These are phyloP conservation scores for Fusarium sp. DNA, from an alignment of 2,329 filamentous ascomycete species.

Conservation along the genomic window DNA sequence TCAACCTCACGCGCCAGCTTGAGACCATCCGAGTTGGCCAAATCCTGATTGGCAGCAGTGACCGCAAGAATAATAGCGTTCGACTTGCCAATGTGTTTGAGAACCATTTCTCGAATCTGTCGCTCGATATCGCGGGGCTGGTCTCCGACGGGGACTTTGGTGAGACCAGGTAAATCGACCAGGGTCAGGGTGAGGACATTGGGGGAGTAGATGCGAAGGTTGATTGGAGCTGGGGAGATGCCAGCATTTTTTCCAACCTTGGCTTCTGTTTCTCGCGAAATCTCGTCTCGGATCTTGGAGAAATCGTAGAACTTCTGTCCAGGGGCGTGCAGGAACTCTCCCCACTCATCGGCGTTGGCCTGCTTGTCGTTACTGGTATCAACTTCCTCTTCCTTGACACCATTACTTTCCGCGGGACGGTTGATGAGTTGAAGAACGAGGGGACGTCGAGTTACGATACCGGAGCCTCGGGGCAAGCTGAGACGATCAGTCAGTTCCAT, in stretches of 20 bases:
- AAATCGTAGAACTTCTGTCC: conserved; percentile 99
- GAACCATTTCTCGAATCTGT: conserved; percentile 97
- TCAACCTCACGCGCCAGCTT: conserved; percentile 98
- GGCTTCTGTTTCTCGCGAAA: conserved; percentile 93
- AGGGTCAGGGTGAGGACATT: conserved; percentile 97
- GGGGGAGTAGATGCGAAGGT: conserved; percentile 97
- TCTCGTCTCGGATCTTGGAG: conserved; percentile 98
- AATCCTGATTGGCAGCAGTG: conserved; percentile 95
- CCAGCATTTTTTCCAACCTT: conserved; percentile 97
- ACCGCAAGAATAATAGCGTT: conserved; percentile 98
- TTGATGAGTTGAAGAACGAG: conserved; percentile 99
- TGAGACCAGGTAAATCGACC: conserved; percentile 95
- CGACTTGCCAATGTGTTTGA: conserved; percentile 98
- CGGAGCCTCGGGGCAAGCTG: conserved; percentile 95
- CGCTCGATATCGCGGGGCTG: conserved; percentile 96
- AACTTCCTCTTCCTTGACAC: conserved; percentile 74
- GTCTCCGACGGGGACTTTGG: conserved; percentile 95
- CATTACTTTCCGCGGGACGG: conserved; percentile 80
- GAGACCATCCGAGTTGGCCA: conserved; percentile 97
- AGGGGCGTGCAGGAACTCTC: conserved; percentile 97
- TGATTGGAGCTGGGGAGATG: conserved; percentile 97
- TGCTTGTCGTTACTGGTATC: conserved; percentile 80
- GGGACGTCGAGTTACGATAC: conserved; percentile 95
- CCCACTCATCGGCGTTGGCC: conserved; percentile 95
- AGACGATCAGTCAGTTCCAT: conserved; percentile 30